Percentiles rank a stretch among this genome's conserved stretches.
Evolutionary conservation across 2,329 filamentous ascomycete genomes (phyloP).

Genomic region (Teratosphaeria destructans): DNA sequence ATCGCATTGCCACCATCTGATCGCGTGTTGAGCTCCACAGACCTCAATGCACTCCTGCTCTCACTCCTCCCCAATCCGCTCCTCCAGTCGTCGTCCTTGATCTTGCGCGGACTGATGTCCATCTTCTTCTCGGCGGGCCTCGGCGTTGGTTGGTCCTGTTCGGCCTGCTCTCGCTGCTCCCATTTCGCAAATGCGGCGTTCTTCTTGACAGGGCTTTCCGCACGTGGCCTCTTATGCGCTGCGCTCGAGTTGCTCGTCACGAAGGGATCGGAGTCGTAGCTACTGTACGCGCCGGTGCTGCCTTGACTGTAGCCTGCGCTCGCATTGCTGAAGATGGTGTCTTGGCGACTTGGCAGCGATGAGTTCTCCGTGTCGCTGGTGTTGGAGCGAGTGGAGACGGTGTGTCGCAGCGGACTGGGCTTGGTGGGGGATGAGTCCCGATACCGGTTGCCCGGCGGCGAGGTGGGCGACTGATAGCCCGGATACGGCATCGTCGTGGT

Average conservation of each 20-base stretch:
- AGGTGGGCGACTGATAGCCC: constrained; percentile 18
- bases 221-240: constrained; percentile 20
- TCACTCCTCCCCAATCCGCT: constrained; percentile 19
- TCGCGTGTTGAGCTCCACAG: constrained; percentile 21
- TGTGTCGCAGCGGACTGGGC: constrained; percentile 24
- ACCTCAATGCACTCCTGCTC: constrained; percentile 19
- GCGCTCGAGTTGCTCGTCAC: constrained; percentile 14
- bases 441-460: constrained; percentile 23
- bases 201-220: constrained; percentile 27
- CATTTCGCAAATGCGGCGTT: constrained; percentile 21
- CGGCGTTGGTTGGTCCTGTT: constrained; percentile 11
- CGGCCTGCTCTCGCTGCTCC: constrained; percentile 18
- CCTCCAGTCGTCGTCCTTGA: constrained; percentile 24
- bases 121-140: constrained; percentile 17
- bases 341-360: constrained; percentile 17
- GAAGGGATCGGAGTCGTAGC: constrained; percentile 23
- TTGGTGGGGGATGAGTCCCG: constrained; percentile 24
- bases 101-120: constrained; percentile 21
- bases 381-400: constrained; percentile 23
- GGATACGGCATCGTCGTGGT: constrained; percentile 6
- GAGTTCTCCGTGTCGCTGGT: constrained; percentile 23
- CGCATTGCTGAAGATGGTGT: constrained; percentile 20
- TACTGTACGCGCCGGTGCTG: constrained; percentile 9
- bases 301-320: constrained; percentile 17
- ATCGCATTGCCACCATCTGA: constrained; percentile 6